Evolutionary conservation across 345 rosid species (phyloP), one percentile per base, ranked within the genome.

Genomic region (Psidium friedrichsthalianum): DNA sequence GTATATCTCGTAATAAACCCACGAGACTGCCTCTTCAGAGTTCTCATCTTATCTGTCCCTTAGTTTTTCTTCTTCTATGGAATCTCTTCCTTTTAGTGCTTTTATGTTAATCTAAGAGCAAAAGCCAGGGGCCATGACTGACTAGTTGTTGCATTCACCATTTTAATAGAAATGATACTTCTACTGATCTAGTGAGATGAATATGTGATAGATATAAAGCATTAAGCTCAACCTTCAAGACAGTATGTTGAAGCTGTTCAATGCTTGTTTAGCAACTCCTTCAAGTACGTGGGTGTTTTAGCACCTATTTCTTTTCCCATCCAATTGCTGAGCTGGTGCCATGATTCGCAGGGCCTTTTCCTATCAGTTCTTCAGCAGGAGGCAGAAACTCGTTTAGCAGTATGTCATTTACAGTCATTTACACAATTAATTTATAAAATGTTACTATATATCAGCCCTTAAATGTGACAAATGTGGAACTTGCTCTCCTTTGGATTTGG

Each of bases 301-400:
- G 54, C 47, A 32, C 80, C 69, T 42, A 55, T 27, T 51, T 54
- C 27, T 83, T 83, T 51, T 47, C 40, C 24, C 18, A 16, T 21
- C n/a, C 11, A 44, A 42, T 56, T 64, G 20, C 85, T 83, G 80
- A 56, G 32, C 81, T 87, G 61, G 51, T 89, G 82, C 57, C 85
- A 83, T 83, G 61, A 86, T 90, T 87, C 11, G 87, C 95, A 97
- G 99, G 98, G 96, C 74, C 92, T 97, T 74, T 89, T 95, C 61
- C 88, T 93, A 61, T 92, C 94, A 55, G 91, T 94, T 91, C 94
- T 97, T 89, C 97, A 91, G 88, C 98, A 94, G 89, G 95, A 92
- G 85, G 89, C 98, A 87, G 96, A 92, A 91, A 88, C 92, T 85
- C 96, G 96, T 74, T 84, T 91, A 85, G 98, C 91, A 90, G 96